A percentile compares a stretch with the other conserved stretches of the same genome.
phyloP scores from a whole-genome alignment of 257 asterid species.

The Schizonepeta tenuifolia region DNA sequence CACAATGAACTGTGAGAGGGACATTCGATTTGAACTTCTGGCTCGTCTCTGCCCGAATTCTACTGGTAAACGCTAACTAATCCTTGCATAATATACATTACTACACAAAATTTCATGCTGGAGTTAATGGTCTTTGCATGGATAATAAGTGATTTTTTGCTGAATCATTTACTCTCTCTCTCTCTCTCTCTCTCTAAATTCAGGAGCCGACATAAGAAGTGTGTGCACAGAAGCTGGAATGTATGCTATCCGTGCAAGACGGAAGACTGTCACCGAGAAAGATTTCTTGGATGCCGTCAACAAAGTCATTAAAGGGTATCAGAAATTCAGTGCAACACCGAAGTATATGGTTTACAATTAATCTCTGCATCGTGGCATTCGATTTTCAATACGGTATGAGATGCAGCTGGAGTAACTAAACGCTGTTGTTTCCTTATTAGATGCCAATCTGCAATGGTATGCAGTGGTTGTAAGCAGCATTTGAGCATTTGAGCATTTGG shows the following conservation, averaged over 20 bases:
- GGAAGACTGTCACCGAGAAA: conserved; percentile 94
- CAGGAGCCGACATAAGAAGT: conserved; percentile 93
- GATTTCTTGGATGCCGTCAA: conserved; percentile 94
- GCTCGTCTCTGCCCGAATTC: conserved; percentile 99
- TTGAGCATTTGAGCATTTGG: background rate
- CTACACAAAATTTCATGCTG: conserved; percentile 1
- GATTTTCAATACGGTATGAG: background rate
- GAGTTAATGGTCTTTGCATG: conserved; percentile 12
- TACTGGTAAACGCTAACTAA: conserved; percentile 38
- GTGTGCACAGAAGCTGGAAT: conserved; percentile 98
- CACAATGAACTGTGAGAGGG: conserved; percentile 92
- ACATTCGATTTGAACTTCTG: conserved; percentile 74
- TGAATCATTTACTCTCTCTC: no score
- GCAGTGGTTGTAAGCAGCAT: background rate
- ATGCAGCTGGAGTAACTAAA: background rate
- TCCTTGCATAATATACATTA: background rate
- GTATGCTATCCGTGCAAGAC: conserved; percentile 89
- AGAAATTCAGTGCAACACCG: conserved; percentile 95
- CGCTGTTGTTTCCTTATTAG: background rate
- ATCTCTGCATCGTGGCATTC: background rate
- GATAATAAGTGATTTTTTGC: background rate
- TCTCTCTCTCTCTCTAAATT: background rate
- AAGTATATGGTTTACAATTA: conserved; percentile 94
- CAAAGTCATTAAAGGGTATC: conserved; percentile 94
- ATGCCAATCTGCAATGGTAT: background rate